Conservation (phyloP, 2,329 filamentous ascomycete species). For the Aureobasidium pullulans region DNA sequence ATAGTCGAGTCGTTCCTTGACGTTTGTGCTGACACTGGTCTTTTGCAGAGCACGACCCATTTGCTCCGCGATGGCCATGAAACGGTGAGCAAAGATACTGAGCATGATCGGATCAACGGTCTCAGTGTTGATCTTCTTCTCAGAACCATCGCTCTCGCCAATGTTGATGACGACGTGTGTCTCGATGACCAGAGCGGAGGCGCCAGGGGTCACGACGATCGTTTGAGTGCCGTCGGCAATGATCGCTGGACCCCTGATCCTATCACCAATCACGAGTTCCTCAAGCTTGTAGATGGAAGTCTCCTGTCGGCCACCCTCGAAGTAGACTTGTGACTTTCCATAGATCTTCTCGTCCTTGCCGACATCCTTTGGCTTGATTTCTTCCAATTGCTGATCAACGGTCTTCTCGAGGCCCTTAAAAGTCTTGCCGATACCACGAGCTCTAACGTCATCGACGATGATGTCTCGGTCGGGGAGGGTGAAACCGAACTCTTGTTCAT, state of each 20-base stretch:
- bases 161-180: constrained; percentile 89
- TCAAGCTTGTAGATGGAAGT: constrained; percentile 80
- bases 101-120: constrained; percentile 70
- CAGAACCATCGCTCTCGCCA: constrained; percentile 45
- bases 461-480: constrained; percentile 78
- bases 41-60: constrained; percentile 76
- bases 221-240: constrained; percentile 74
- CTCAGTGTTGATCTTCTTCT: constrained; percentile 43
- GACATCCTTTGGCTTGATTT: constrained; percentile 53
- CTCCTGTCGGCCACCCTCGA: constrained; percentile 68
- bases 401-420: constrained; percentile 73
- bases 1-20: constrained; percentile 76
- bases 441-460: constrained; percentile 82
- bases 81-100: constrained; percentile 71
- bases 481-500: constrained; percentile 90
- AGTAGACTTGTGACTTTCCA: constrained; percentile 66
- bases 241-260: constrained; percentile 72
- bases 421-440: constrained; percentile 82
- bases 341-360: constrained; percentile 57
- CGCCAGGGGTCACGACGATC: constrained; percentile 75
- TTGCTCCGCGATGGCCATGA: constrained; percentile 81
- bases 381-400: constrained; percentile 73
- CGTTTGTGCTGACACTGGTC: constrained; percentile 71
- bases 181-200: constrained; percentile 68
- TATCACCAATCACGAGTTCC: constrained; percentile 63